Conservation (phyloP, 371 early-diverging fungal species). For the Rhizopus stolonifer region DNA sequence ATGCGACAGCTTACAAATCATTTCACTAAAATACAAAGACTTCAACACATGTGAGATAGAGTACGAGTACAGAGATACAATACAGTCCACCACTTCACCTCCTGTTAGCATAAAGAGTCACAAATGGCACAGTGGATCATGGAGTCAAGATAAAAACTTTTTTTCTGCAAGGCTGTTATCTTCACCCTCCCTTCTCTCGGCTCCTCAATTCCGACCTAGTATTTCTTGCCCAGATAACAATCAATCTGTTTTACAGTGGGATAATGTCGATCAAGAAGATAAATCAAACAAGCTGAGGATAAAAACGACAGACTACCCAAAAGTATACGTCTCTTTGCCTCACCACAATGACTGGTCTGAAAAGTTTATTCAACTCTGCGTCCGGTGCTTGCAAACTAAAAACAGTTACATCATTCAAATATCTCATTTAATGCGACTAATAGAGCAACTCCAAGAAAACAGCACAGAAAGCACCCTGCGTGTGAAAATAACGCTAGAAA, state of each 20-base stretch:
- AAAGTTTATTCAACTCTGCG: slow-evolving; percentile 34
- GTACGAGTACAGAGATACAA: slow-evolving; percentile 2
- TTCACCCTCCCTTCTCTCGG: slow-evolving; percentile 19
- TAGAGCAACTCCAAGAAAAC: slow-evolving; percentile 21
- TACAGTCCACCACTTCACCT: not conserved
- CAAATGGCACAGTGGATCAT: slow-evolving; percentile 29
- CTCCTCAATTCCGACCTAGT: slow-evolving; percentile 8
- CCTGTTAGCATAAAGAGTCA: slow-evolving; percentile 11
- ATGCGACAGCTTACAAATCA: slow-evolving; percentile 1
- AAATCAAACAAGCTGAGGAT: slow-evolving; percentile 8
- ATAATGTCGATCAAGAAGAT: not conserved
- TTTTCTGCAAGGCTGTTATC: slow-evolving; percentile 23
- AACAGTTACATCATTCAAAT: slow-evolving; percentile 21
- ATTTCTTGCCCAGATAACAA: slow-evolving; percentile 18
- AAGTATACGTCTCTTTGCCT: slow-evolving; percentile 4
- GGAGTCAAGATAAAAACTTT: slow-evolving; percentile 22
- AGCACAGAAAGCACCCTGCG: not conserved
- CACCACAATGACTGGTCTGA: slow-evolving; percentile 20
- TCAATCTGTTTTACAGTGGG: not conserved
- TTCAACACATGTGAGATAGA: slow-evolving; percentile 2
- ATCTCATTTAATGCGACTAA: slow-evolving; percentile 26
- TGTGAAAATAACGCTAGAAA: not conserved
- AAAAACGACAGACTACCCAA: slow-evolving; percentile 1
- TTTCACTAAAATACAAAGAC: not conserved
- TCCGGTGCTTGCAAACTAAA: slow-evolving; percentile 25